Percentiles rank a stretch among this genome's conserved stretches.
Evolutionary conservation across 2,329 filamentous ascomycete genomes (phyloP).

Genomic region (Xylaria sp.): DNA sequence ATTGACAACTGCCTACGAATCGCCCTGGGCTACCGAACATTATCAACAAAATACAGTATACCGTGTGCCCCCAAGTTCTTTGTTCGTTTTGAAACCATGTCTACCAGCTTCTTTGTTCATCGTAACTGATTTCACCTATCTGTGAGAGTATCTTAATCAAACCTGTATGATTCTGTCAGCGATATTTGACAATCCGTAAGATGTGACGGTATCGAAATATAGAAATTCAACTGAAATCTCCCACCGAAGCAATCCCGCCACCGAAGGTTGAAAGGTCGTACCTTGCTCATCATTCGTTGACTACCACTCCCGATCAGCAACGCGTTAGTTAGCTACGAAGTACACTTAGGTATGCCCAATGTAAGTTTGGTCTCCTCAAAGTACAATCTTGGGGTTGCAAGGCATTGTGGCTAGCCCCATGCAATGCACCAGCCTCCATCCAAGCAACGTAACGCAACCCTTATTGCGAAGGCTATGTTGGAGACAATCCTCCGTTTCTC

Average conservation of each 20-base stretch:
- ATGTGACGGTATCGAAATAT: not conserved
- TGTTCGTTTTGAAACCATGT: conserved; percentile 7
- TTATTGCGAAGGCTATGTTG: not conserved
- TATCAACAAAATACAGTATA: not conserved
- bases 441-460: not conserved
- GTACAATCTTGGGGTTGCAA: not conserved
- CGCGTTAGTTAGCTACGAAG: not conserved
- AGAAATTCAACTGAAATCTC: not conserved
- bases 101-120: conserved; percentile 15
- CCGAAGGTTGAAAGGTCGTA: too few relatives aligned
- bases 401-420: not conserved
- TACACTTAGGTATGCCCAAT: not conserved
- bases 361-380: too few relatives aligned
- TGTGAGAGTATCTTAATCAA: not conserved
- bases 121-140: not conserved
- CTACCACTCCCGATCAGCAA: not conserved
- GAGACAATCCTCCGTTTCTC: not conserved
- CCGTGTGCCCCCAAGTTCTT: conserved; percentile 1
- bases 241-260: too few relatives aligned
- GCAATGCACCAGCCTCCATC: not conserved
- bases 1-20: not conserved
- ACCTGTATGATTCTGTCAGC: not conserved
- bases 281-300: not conserved
- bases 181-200: not conserved
- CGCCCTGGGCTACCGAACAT: not conserved